Evolutionary conservation across 306 rosid species (phyloP).

Genomic region (cucumber (Cucumis sativus)): DNA sequence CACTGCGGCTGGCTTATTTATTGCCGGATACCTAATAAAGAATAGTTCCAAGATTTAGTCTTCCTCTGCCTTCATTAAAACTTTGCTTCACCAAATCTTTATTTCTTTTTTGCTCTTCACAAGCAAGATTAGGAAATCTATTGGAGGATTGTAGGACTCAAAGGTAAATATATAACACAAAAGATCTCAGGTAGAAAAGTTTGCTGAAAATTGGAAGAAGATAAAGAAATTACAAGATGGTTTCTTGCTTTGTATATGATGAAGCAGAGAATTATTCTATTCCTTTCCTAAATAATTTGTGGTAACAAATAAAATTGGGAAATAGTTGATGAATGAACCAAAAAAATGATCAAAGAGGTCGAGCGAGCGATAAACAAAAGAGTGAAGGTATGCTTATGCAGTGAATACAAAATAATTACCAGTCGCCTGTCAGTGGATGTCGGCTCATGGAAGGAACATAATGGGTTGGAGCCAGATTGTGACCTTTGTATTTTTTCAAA

Average conservation of each 20-base stretch:
- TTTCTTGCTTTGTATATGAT: background rate
- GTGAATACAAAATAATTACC: conserved; percentile 34
- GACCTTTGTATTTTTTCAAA: conserved; percentile 59
- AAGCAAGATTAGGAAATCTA: background rate
- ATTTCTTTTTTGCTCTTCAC: background rate
- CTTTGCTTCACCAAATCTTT: background rate
- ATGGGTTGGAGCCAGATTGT: conserved; percentile 92
- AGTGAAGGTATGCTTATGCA: background rate
- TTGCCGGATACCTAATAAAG: conserved; percentile 87
- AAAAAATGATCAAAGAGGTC: background rate
- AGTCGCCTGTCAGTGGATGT: conserved; percentile 94
- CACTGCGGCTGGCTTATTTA: conserved; percentile 95
- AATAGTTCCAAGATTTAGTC: background rate
- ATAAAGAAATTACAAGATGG: background rate
- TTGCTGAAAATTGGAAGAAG: background rate
- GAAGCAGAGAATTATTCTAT: background rate
- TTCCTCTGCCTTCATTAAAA: background rate
- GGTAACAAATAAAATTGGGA: background rate
- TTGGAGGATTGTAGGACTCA: background rate
- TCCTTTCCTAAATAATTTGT: background rate
- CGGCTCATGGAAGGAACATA: conserved; percentile 89
- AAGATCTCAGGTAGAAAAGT: background rate
- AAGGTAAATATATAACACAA: background rate
- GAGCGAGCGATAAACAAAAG: background rate
- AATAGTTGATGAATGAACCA: background rate